Evolutionary conservation across 352 stramenopile species (phyloP).

Genomic region (Lagenidium sp.): DNA sequence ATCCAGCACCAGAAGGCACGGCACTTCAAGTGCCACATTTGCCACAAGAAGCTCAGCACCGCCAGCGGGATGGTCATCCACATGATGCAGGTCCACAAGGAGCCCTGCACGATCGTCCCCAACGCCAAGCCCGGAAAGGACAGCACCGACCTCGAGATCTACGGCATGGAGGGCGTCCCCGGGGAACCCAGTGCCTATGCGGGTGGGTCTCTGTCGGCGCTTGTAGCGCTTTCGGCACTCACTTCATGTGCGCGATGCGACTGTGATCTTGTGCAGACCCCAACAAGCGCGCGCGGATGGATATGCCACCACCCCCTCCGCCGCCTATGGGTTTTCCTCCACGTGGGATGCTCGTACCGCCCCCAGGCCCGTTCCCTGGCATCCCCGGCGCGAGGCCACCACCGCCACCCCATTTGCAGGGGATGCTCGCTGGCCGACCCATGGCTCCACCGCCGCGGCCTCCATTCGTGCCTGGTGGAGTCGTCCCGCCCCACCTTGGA

Average conservation of each 20-base stretch:
- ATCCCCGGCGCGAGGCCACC: constrained; percentile 28
- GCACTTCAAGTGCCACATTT: constrained; percentile 89
- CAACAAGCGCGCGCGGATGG: constrained; percentile 42
- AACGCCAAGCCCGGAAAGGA: constrained; percentile 81
- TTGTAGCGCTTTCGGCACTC: not conserved
- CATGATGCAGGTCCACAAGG: constrained; percentile 85
- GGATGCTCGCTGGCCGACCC: constrained; percentile 41
- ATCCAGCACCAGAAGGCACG: constrained; percentile 92
- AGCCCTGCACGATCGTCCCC: constrained; percentile 66
- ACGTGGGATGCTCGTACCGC: constrained; percentile 35
- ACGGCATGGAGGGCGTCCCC: constrained; percentile 85
- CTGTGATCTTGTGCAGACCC: constrained; percentile 4
- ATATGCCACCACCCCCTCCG: constrained; percentile 7
- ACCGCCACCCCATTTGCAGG: constrained; percentile 33
- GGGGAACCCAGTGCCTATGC: constrained; percentile 21
- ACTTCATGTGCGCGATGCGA: not conserved
- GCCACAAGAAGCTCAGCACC: constrained; percentile 89
- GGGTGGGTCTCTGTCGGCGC: constrained; percentile 9
- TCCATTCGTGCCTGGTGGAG: constrained; percentile 24
- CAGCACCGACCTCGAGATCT: constrained; percentile 81
- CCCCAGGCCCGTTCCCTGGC: constrained; percentile 27
- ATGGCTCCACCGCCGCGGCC: constrained; percentile 20
- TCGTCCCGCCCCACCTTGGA: constrained; percentile 15
- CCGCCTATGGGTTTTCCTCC: constrained; percentile 32
- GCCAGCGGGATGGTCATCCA: constrained; percentile 86